Evolutionary conservation across 306 rosid genomes (phyloP), one percentile per base, ranked within the genome.

Genomic region (Prunus padus): DNA sequence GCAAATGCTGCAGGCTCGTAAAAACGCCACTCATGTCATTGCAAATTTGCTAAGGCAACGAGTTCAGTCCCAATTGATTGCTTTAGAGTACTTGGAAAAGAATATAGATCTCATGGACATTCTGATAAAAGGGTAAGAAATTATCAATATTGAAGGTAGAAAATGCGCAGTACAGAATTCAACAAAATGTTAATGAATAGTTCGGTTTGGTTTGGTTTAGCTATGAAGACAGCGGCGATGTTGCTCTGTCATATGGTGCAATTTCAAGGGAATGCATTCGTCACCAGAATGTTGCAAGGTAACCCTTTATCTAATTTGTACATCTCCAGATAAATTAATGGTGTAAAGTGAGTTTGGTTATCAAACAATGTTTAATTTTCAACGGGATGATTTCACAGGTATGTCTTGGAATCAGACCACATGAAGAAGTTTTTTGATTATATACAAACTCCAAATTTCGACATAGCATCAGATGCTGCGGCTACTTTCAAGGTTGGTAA

Each of bases 41-140:
- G 87, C 96, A 20, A 92, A 89, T 84, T 83, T 92, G 80, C 93
- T 86, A 74, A 81, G 88, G 81, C 97, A 88, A 67, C 71, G 76
- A 42, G 86, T 89, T 64, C 75, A 78, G 60, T 84, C 89, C 30
- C 78, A 56, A 73, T 12, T 86, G 65, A 37, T 89, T 30, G 89
- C 91, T 60, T 86, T 91, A 8, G 84, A 82, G 23, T 89, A 81
- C 49, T 74, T 91, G 71, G 90, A 91, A 50, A 73, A 56, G 4
- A 91, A 91, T 55, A 45, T 91, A 22, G 90, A 92, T 82, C 49
- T 89, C 10, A 71, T 88, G 80, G 89, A 89, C 67, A 77, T 80
- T 72, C 67, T 89, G 65, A 82, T 89, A 5, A 61, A 51, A 10
- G 95, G 89, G 97, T 91, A 80, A 54, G 77, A 70, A 15, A 16